phyloP scores from a whole-genome alignment of 2,329 filamentous ascomycete species.

The Trichoderma sp. region DNA sequence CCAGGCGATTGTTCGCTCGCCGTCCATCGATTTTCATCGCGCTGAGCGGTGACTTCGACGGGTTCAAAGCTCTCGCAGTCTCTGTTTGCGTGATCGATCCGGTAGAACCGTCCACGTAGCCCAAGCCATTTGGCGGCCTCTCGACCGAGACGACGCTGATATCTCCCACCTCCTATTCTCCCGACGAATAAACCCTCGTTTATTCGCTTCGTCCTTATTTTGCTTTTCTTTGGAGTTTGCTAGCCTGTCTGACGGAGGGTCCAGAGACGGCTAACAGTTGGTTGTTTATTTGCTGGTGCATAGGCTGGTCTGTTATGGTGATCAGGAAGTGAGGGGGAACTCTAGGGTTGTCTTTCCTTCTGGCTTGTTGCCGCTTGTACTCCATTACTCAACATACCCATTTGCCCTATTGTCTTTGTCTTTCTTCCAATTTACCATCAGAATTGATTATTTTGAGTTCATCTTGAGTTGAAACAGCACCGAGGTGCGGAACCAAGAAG shows the following conservation, averaged over 20 bases:
- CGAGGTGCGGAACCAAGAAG: conserved; percentile 37
- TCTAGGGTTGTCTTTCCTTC: conserved; percentile 36
- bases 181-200: background rate
- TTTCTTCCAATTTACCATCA: conserved; percentile 47
- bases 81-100: background rate
- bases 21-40: background rate
- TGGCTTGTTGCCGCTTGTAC: conserved; percentile 40
- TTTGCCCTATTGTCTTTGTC: conserved; percentile 35
- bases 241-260: conserved; percentile 27
- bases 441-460: conserved; percentile 49
- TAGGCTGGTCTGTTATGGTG: conserved; percentile 31
- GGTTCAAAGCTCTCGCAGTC: background rate
- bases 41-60: background rate
- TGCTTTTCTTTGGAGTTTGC: conserved; percentile 21
- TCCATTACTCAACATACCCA: conserved; percentile 38
- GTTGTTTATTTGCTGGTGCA: conserved; percentile 28
- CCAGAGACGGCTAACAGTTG: conserved; percentile 30
- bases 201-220: conserved; percentile 13
- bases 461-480: conserved; percentile 38
- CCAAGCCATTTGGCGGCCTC: background rate
- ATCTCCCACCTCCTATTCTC: background rate
- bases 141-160: background rate
- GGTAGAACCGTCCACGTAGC: conserved; percentile 2
- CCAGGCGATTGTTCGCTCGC: background rate
- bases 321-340: conserved; percentile 38